These are phyloP conservation scores for Kwoniella bestiolae DNA, from an alignment of 768 basidiomycete genomes.

Conservation along the genomic window DNA sequence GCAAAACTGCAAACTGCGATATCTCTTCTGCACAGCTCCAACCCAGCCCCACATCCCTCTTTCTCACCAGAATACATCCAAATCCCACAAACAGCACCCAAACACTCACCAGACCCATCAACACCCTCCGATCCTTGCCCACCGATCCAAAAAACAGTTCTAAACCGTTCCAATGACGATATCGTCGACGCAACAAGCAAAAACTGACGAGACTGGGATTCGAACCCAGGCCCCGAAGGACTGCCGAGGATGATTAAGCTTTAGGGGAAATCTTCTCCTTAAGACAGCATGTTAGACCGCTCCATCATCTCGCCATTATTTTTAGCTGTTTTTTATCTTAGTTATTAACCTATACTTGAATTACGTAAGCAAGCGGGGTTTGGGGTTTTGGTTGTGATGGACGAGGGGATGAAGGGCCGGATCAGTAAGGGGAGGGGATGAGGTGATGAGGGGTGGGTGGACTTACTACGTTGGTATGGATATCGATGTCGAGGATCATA, in stretches of 20 bases:
- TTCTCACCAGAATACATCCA: too few relatives aligned
- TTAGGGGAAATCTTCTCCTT: conserved; percentile 16
- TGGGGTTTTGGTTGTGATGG: neutral
- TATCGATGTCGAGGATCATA: neutral
- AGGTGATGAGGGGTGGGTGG: neutral
- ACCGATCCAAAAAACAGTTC: too few relatives aligned
- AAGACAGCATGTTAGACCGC: conserved; percentile 29
- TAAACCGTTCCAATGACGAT: too few relatives aligned
- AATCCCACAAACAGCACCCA: too few relatives aligned
- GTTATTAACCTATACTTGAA: too few relatives aligned
- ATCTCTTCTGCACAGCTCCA: too few relatives aligned
- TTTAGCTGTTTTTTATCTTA: neutral
- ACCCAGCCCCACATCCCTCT: too few relatives aligned
- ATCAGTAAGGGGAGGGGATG: neutral
- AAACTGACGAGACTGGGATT: conserved; percentile 26
- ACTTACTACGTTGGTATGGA: neutral
- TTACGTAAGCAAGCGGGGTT: neutral
- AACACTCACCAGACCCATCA: too few relatives aligned
- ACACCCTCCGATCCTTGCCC: too few relatives aligned
- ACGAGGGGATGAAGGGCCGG: neutral
- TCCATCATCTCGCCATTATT: conserved; percentile 15
- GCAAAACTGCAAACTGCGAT: too few relatives aligned
- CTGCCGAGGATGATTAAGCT: conserved; percentile 24
- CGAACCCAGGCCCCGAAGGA: conserved; percentile 31
- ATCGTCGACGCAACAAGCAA: neutral